Evolutionary conservation across 139 green algal species (phyloP).

Genomic region (Nannochloris sp.): DNA sequence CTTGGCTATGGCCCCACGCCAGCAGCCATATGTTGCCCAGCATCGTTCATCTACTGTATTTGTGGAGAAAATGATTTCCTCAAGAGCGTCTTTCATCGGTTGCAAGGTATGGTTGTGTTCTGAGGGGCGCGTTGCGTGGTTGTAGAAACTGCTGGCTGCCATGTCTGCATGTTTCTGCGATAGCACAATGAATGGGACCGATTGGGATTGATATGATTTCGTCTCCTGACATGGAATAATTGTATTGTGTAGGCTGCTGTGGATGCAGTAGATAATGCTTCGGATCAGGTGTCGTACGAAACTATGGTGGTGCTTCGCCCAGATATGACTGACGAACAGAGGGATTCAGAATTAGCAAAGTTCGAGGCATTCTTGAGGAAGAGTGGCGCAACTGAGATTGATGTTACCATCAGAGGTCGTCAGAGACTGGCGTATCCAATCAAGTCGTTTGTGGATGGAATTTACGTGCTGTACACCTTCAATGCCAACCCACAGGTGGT

Average conservation of each 20-base stretch:
- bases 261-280: neutral
- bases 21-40: too few relatives aligned
- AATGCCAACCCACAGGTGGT: conserved; percentile 43
- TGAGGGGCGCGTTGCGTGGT: too few relatives aligned
- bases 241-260: neutral
- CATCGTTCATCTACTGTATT: too few relatives aligned
- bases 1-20: too few relatives aligned
- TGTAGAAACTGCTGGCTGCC: too few relatives aligned
- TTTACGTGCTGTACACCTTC: conserved; percentile 84
- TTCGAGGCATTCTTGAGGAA: conserved; percentile 86
- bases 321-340: conserved; percentile 63
- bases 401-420: conserved; percentile 47
- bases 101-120: too few relatives aligned
- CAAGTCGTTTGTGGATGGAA: conserved; percentile 69
- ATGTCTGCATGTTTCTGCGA: too few relatives aligned
- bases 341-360: conserved; percentile 79
- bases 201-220: too few relatives aligned
- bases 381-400: conserved; percentile 56
- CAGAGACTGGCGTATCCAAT: conserved; percentile 79
- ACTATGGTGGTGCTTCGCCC: conserved; percentile 81
- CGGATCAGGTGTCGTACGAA: conserved; percentile 55
- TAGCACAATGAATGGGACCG: too few relatives aligned
- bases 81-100: too few relatives aligned
- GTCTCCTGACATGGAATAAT: neutral
- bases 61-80: too few relatives aligned